These are phyloP conservation scores for Fusarium nisikadoi DNA, from an alignment of 2,329 filamentous ascomycete species.

Conservation along the genomic window DNA sequence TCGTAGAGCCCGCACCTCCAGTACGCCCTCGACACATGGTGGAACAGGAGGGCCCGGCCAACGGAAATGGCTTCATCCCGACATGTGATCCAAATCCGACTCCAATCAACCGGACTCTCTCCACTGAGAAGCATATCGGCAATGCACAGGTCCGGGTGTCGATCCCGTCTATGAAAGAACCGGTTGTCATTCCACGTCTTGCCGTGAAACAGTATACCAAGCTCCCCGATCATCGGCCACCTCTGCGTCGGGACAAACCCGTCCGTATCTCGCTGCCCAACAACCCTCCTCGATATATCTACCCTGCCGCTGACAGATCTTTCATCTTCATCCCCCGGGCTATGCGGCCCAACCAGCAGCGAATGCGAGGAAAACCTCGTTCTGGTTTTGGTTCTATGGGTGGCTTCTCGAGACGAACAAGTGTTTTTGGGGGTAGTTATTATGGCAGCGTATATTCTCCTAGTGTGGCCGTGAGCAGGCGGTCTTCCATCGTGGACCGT, in stretches of 20 bases:
- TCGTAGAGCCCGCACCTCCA: slow-evolving; percentile 58
- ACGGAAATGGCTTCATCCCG: slow-evolving; percentile 65
- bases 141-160: slow-evolving; percentile 87
- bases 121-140: slow-evolving; percentile 83
- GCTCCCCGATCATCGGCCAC: slow-evolving; percentile 92
- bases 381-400: slow-evolving; percentile 76
- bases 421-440: slow-evolving; percentile 76
- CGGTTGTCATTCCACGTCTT: slow-evolving; percentile 78
- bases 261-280: slow-evolving; percentile 91
- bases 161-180: slow-evolving; percentile 78
- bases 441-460: slow-evolving; percentile 85
- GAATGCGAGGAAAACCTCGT: slow-evolving; percentile 73
- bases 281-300: slow-evolving; percentile 85
- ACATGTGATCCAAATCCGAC: slow-evolving; percentile 68
- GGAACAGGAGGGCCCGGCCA: slow-evolving; percentile 62
- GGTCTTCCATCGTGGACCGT: slow-evolving; percentile 78
- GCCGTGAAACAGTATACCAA: slow-evolving; percentile 92
- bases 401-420: slow-evolving; percentile 81
- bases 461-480: slow-evolving; percentile 86
- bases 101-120: slow-evolving; percentile 80
- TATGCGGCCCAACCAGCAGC: slow-evolving; percentile 91
- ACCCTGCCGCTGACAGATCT: slow-evolving; percentile 87
- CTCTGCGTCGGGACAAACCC: slow-evolving; percentile 93
- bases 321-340: slow-evolving; percentile 98
- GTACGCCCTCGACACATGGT: slow-evolving; percentile 56